A percentile compares a stretch with the other conserved stretches of the same genome.
phyloP scores from a whole-genome alignment of 2,329 filamentous ascomycete species.

The Trichoderma aggressivum region DNA sequence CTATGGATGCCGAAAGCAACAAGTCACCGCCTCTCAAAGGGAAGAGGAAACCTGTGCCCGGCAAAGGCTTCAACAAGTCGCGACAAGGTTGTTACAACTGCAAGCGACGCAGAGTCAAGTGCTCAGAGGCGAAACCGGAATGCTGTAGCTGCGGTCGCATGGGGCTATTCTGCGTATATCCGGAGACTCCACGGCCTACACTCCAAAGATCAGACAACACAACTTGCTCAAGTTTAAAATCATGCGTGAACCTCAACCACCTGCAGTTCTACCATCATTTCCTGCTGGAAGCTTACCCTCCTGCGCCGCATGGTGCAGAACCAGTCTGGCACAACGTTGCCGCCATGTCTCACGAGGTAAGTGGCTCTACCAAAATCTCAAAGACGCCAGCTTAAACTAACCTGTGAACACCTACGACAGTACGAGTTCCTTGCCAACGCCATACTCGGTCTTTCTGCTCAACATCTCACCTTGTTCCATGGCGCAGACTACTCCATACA shows the following conservation, averaged over 20 bases:
- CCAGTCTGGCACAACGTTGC: slow-evolving; percentile 37
- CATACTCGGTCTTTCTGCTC: slow-evolving; percentile 41
- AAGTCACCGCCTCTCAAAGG: not conserved
- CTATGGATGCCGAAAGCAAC: not conserved
- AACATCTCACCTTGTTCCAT: slow-evolving; percentile 33
- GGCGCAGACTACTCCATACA: slow-evolving; percentile 23
- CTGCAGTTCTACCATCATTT: slow-evolving; percentile 54
- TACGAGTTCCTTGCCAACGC: slow-evolving; percentile 42
- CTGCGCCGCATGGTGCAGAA: slow-evolving; percentile 37
- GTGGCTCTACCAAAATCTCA: not conserved
- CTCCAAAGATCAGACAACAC: not conserved
- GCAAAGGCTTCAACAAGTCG: slow-evolving; percentile 30
- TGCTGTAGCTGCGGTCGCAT: slow-evolving; percentile 37
- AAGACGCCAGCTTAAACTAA: not conserved
- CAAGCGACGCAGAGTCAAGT: slow-evolving; percentile 45
- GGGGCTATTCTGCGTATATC: slow-evolving; percentile 36
- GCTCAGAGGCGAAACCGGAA: slow-evolving; percentile 35
- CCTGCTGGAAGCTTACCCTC: slow-evolving; percentile 42
- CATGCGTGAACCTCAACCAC: slow-evolving; percentile 40
- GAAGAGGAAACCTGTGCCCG: slow-evolving; percentile 27
- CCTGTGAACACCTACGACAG: slow-evolving; percentile 22
- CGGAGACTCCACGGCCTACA: slow-evolving; percentile 5
- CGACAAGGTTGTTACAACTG: slow-evolving; percentile 31
- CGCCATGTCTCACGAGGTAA: slow-evolving; percentile 36
- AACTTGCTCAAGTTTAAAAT: not conserved